Base-by-base conservation (phyloP, 1,139 yeast genomes). In the Suhomyces panamericanus region DNA sequence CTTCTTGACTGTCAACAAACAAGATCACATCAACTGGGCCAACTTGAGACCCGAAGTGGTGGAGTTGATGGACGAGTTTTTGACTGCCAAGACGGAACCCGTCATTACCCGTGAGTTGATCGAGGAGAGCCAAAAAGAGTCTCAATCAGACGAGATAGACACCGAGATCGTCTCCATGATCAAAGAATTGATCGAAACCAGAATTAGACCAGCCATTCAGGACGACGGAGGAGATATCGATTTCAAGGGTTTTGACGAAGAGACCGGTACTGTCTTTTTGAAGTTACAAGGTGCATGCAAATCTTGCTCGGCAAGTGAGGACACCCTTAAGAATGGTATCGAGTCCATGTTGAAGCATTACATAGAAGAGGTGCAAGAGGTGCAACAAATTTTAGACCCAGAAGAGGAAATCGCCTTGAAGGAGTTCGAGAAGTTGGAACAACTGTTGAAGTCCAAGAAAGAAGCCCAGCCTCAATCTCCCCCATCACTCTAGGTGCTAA, bases 161-260 rank as follows among this genome's bases (percentile, higher is more conserved):
- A 68, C 70, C 39, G 85, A 80, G 49, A 57, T 79, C 12, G 78
- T 78, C 4, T 67, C 75, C 31, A 82, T 81, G 75, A 80, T 81
- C 49, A 80, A 81, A 51, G 85, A 80, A 52, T 67, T 81, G 52
- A 77, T 81, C 41, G 80, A 77, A 53, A 80, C 85, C 0, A 71
- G 84, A 60, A 81, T 81, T 35, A 73, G 84, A 59, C 86, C 86
- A 1, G 85, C 85, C 2, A 71, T 81, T 44, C 85, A 80, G 60
- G 95, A 87, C 57, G 95, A 87, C 57, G 95, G 95, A 43, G 95
- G 93, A 14, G 93, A 85, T 60, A 78, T 83, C 51, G 89, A 80
- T 59, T 87, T 78, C 62, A 75, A 80, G 51, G 87, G 83, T 0
- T 85, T 85, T 58, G 85, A 82, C 49, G 87, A 81, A 46, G 81